Base-by-base conservation (phyloP, 352 stramenopile species). In the Phytopythium helicoides region DNA sequence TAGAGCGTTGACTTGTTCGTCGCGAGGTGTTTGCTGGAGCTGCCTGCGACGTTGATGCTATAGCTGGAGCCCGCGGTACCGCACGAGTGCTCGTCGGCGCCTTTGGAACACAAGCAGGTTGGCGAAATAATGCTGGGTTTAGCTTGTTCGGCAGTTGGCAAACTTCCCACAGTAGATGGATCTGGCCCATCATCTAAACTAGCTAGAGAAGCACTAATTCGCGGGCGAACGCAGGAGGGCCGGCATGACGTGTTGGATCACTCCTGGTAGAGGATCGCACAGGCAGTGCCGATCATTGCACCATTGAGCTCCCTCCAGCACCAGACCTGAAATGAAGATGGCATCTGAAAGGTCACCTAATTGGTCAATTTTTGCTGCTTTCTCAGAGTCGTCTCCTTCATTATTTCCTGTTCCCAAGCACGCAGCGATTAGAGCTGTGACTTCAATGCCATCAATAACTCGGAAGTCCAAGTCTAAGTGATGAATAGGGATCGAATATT, bases 151-250 rank as follows among this genome's bases (percentile, higher is more conserved):
- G 10, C 33, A 25, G 16, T 22, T n/a, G n/a, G n/a, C n/a, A n/a
- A n/a, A n/a, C n/a, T n/a, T n/a, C n/a, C n/a, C n/a, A n/a, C n/a
- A n/a, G n/a, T n/a, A n/a, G n/a, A 10, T 48, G 16, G 4, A 15
- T 53, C 59, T 4, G 26, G 26, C 14, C 18, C 3, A 12, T 19
- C 9, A 31, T 14, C 21, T 5, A 25, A 22, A n/a, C 12, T 8
- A 15, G 22, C 47, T 38, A 52, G 38, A 6, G 39, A 15, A 4
- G 50, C 34, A 28, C 64, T 75, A 38, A 52, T 47, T 21, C 76
- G 68, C 0, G 92, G 84, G 18, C 92, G 48, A 22, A 98, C 90
- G 50, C 93, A 85, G n/a, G 22, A 98, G 90, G 12, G 87, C 56
- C 18, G 94, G 90, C 68, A 97, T 89, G 21, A 66, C 56, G 35